These are phyloP conservation scores for Lecanicillium sp. DNA, from an alignment of 2,329 filamentous ascomycete species.

Conservation along the genomic window DNA sequence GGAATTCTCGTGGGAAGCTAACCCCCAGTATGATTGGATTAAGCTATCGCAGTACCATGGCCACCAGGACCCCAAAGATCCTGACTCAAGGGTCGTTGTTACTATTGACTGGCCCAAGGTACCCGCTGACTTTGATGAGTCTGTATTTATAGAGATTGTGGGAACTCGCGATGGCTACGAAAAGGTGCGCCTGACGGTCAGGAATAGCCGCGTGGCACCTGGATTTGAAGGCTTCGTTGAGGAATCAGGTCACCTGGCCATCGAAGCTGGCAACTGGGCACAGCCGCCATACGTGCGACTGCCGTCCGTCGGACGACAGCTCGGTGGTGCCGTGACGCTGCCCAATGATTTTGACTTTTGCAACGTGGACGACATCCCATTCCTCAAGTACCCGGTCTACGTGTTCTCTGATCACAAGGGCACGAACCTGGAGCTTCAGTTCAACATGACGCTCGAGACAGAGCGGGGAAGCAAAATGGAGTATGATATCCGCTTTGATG, in stretches of 20 bases:
- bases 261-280: constrained; percentile 21
- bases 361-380: constrained; percentile 12
- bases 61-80: constrained; percentile 20
- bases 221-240: constrained; percentile 28
- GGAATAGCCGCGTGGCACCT: constrained; percentile 17
- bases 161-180: constrained; percentile 31
- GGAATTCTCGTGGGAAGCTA: constrained; percentile 20
- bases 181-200: constrained; percentile 19
- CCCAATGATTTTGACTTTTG: constrained; percentile 12
- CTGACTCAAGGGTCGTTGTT: constrained; percentile 22
- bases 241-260: constrained; percentile 23
- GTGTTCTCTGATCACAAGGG: constrained; percentile 17
- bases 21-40: constrained; percentile 24
- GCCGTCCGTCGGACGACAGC: constrained; percentile 20
- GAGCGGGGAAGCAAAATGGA: constrained; percentile 40
- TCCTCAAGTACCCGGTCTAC: constrained; percentile 22
- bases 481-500: constrained; percentile 42
- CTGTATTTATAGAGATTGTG: constrained; percentile 26
- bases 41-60: constrained; percentile 20
- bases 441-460: constrained; percentile 38
- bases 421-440: constrained; percentile 23
- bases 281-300: constrained; percentile 18
- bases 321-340: constrained; percentile 14
- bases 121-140: constrained; percentile 32
- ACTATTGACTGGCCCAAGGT: constrained; percentile 27